Conservation (phyloP, 1,139 yeast genomes). For the Geotrichum histeridarum region DNA sequence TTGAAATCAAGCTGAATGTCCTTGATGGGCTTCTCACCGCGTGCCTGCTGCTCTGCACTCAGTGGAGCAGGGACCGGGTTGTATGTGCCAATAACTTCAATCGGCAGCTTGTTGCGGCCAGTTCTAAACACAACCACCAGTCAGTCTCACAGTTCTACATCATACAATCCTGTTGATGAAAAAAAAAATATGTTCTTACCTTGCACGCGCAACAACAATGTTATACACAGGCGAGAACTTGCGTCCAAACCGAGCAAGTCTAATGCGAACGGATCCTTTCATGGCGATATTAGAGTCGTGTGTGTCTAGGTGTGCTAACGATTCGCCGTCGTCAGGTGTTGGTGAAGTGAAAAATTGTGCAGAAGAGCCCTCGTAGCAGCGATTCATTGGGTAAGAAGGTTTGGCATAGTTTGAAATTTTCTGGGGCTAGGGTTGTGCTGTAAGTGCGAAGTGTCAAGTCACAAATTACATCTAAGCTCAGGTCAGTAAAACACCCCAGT, state of each 20-base stretch:
- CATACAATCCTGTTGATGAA: too few relatives aligned
- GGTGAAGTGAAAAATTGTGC: background rate
- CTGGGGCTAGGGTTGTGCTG: background rate
- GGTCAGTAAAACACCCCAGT: too few relatives aligned
- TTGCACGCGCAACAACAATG: slow-evolving; percentile 78
- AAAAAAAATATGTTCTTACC: slow-evolving; percentile 27
- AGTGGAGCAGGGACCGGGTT: slow-evolving; percentile 76
- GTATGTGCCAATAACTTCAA: slow-evolving; percentile 93
- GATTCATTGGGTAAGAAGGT: background rate
- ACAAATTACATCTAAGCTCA: too few relatives aligned
- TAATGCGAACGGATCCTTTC: slow-evolving; percentile 51
- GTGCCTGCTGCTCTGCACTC: slow-evolving; percentile 51
- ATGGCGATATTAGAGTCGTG: slow-evolving; percentile 21
- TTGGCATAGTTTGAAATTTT: background rate
- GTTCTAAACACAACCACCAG: slow-evolving; percentile 33
- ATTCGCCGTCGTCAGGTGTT: background rate
- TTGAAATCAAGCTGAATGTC: slow-evolving; percentile 79
- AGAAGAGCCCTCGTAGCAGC: background rate
- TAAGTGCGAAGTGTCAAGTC: background rate
- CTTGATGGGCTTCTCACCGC: slow-evolving; percentile 60
- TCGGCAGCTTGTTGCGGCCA: slow-evolving; percentile 80
- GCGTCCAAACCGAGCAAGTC: slow-evolving; percentile 92
- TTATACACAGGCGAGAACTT: slow-evolving; percentile 82
- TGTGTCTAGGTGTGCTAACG: background rate
- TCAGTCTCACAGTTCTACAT: background rate